phyloP scores from a whole-genome alignment of 371 early-diverging fungal species.

The Mucor lusitanicus region DNA sequence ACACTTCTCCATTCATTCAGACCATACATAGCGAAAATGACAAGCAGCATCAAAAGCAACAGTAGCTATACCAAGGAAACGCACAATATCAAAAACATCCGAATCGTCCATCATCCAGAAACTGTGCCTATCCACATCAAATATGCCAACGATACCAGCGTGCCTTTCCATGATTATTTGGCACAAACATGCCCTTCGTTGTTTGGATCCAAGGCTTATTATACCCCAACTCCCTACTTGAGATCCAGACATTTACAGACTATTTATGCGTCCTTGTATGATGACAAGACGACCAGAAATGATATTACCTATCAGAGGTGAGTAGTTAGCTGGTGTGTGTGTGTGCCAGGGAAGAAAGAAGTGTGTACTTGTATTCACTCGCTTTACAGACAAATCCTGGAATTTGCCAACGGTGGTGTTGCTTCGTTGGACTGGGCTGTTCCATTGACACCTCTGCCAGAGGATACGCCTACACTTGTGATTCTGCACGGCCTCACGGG shows the following conservation, averaged over 20 bases:
- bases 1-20: neutral
- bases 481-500: slow-evolving; percentile 87
- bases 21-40: neutral
- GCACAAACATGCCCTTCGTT: slow-evolving; percentile 27
- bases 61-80: slow-evolving; percentile 6
- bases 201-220: slow-evolving; percentile 12
- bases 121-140: slow-evolving; percentile 19
- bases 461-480: slow-evolving; percentile 65
- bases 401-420: slow-evolving; percentile 77
- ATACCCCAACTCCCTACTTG: slow-evolving; percentile 49
- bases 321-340: neutral
- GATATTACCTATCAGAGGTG: slow-evolving; percentile 54
- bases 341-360: too few species aligned
- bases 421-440: slow-evolving; percentile 83
- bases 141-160: slow-evolving; percentile 6
- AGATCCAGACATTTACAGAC: slow-evolving; percentile 55
- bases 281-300: slow-evolving; percentile 20
- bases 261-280: slow-evolving; percentile 47
- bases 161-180: slow-evolving; percentile 30
- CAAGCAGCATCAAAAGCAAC: slow-evolving; percentile 11
- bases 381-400: slow-evolving; percentile 54
- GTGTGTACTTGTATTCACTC: neutral
- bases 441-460: slow-evolving; percentile 40
- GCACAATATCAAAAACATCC: slow-evolving; percentile 16
- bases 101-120: slow-evolving; percentile 13